Conservation (phyloP, 2,329 filamentous ascomycete genomes). For the Penicillium thymicola region DNA sequence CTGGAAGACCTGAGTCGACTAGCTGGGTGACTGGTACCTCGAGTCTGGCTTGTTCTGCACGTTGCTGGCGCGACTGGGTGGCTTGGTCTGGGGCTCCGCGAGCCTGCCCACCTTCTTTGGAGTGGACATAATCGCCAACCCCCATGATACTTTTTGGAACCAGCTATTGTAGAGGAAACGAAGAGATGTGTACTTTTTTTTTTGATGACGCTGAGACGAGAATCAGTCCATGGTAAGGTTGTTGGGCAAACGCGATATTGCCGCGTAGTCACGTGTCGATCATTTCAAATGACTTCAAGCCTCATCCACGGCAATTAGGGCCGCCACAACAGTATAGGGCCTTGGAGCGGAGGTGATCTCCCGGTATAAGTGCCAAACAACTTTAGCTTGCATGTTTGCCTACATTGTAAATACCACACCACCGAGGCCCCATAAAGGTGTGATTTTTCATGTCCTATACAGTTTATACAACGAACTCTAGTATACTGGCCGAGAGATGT, state of each 20-base stretch:
- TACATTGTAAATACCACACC: neutral
- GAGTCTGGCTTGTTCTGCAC: slow-evolving; percentile 36
- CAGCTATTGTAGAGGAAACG: neutral
- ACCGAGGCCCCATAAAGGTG: neutral
- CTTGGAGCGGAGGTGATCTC: neutral
- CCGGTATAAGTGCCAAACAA: too few relatives aligned
- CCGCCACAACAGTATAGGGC: neutral
- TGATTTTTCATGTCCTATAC: neutral
- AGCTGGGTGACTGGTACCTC: slow-evolving; percentile 32
- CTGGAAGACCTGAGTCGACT: slow-evolving; percentile 16
- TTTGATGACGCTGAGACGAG: neutral
- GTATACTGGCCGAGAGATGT: neutral
- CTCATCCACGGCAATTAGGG: neutral
- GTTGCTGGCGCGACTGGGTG: slow-evolving; percentile 30
- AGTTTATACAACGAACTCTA: neutral
- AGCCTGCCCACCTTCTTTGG: slow-evolving; percentile 34
- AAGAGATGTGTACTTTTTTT: neutral
- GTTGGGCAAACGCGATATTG: slow-evolving; percentile 23
- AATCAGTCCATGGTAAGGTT: neutral
- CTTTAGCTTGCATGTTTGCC: neutral
- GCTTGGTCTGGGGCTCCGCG: slow-evolving; percentile 24
- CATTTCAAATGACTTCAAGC: neutral
- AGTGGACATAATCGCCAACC: slow-evolving; percentile 43
- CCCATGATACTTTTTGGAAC: slow-evolving; percentile 31
- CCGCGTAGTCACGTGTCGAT: slow-evolving; percentile 33